These are phyloP conservation scores for Eragrostis tef DNA, from an alignment of 202 grass and related monocot species.

Conservation along the genomic window DNA sequence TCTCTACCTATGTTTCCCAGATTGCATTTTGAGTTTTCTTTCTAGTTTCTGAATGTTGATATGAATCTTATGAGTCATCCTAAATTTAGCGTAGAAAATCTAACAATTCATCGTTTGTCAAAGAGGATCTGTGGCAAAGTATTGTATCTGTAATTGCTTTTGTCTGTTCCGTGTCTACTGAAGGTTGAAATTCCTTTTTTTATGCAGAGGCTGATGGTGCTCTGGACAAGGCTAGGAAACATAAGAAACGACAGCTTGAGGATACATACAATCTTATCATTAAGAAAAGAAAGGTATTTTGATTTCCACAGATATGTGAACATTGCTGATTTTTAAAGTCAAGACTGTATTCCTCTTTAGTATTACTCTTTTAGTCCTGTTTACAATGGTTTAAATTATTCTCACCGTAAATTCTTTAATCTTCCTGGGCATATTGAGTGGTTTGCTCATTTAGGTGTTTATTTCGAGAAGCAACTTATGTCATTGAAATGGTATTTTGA, in stretches of 20 bases:
- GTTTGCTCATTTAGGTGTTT: not conserved
- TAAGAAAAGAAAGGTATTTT: conserved; percentile 98
- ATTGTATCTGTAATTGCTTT: conserved; percentile 12
- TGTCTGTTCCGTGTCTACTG: not conserved
- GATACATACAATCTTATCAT: conserved; percentile 92
- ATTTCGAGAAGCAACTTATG: not conserved
- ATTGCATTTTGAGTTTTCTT: conserved; percentile 27
- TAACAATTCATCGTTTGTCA: not conserved
- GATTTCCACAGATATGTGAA: conserved; percentile 32
- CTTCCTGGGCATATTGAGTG: not conserved
- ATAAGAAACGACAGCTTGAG: conserved; percentile 99
- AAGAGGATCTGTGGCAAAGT: not conserved
- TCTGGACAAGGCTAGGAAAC: conserved; percentile 96
- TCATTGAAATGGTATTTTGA: not conserved
- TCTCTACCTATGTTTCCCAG: not conserved
- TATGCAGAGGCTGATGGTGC: conserved; percentile 93
- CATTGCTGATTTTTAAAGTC: conserved; percentile 26
- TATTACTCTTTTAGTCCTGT: conserved; percentile 25
- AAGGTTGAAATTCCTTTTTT: conserved; percentile 33
- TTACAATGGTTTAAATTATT: not conserved
- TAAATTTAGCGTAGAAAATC: conserved; percentile 21
- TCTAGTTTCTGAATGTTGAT: not conserved
- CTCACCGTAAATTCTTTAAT: conserved; percentile 1
- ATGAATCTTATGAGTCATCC: not conserved
- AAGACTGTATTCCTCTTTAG: not conserved